A percentile compares a stretch with the other conserved stretches of the same genome.
These are phyloP conservation scores for Cucumis melo DNA, from an alignment of 306 rosid genomes.

Conservation along the genomic window DNA sequence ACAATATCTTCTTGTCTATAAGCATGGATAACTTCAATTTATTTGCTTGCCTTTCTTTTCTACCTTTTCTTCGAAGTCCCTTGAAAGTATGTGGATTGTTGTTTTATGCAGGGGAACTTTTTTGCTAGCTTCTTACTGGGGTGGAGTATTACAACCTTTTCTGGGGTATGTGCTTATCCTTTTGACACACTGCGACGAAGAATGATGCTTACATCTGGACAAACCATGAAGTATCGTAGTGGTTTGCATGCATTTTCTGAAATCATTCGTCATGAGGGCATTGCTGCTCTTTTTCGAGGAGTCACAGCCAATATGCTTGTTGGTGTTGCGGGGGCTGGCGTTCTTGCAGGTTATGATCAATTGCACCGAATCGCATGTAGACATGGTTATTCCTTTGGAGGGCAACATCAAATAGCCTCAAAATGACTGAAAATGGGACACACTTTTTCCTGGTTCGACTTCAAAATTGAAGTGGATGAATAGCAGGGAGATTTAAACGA, in stretches of 20 bases:
- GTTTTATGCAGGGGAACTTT: constrained; percentile 57
- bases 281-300: constrained; percentile 64
- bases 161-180: constrained; percentile 90
- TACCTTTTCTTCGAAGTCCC: background rate
- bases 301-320: constrained; percentile 84
- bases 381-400: constrained; percentile 16
- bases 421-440: constrained; percentile 20
- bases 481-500: background rate
- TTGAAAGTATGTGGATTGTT: background rate
- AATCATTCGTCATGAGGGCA: constrained; percentile 67
- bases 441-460: background rate
- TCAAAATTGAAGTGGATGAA: background rate
- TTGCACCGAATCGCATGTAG: constrained; percentile 46
- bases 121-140: constrained; percentile 89
- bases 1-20: background rate
- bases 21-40: background rate
- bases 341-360: constrained; percentile 82
- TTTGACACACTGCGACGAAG: constrained; percentile 83
- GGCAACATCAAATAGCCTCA: constrained; percentile 23
- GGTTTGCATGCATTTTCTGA: constrained; percentile 57
- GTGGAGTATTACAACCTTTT: constrained; percentile 71
- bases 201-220: constrained; percentile 96
- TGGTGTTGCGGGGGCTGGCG: constrained; percentile 96
- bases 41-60: background rate
- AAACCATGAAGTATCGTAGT: constrained; percentile 45